Conservation (phyloP, 2,329 filamentous ascomycete species). For the Cladophialophora carrionii region DNA sequence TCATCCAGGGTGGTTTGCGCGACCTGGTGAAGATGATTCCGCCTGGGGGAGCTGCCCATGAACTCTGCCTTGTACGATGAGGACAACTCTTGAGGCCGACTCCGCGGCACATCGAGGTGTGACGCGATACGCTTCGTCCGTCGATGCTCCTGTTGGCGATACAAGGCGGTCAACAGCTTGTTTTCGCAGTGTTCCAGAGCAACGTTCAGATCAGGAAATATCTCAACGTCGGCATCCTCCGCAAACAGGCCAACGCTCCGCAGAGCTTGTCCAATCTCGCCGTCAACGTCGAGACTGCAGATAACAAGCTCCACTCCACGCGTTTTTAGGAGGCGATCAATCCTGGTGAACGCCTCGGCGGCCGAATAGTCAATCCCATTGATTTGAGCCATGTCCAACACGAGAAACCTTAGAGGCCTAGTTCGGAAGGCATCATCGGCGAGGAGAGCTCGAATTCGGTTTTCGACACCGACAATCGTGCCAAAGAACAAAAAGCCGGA, state of each 20-base stretch:
- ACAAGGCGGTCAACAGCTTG: constrained; percentile 80
- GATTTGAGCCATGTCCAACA: constrained; percentile 87
- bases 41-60: constrained; percentile 74
- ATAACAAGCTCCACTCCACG: constrained; percentile 80
- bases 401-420: constrained; percentile 82
- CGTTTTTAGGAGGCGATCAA: constrained; percentile 78
- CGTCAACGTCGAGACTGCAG: constrained; percentile 76
- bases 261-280: constrained; percentile 75
- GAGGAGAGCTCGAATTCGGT: constrained; percentile 78
- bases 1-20: constrained; percentile 75
- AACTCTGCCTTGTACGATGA: constrained; percentile 52
- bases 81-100: constrained; percentile 32
- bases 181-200: constrained; percentile 95
- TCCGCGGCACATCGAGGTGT: constrained; percentile 37
- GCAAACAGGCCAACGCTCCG: constrained; percentile 81
- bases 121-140: constrained; percentile 22
- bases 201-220: constrained; percentile 89
- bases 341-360: constrained; percentile 89
- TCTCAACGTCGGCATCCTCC: constrained; percentile 71
- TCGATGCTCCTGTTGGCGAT: constrained; percentile 65
- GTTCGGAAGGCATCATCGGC: constrained; percentile 77
- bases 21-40: constrained; percentile 74
- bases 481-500: constrained; percentile 98
- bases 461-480: constrained; percentile 93
- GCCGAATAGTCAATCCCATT: constrained; percentile 95